Evolutionary conservation across 2,329 filamentous ascomycete genomes (phyloP), one percentile per base, ranked within the genome.

Genomic region (Paraconiothyrium brasiliense): DNA sequence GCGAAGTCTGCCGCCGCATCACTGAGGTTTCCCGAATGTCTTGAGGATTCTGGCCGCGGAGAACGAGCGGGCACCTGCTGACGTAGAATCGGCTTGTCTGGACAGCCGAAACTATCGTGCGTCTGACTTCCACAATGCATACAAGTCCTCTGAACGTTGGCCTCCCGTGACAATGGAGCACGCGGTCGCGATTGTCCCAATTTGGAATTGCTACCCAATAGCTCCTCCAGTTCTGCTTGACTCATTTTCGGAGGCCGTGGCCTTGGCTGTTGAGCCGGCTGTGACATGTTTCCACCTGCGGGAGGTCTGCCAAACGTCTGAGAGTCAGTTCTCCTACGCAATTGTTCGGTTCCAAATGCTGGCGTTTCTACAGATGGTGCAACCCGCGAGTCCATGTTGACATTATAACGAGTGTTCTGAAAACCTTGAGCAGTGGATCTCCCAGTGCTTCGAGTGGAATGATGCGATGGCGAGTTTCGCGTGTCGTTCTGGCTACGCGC

Each of bases 301-400:
- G 10, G 10, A 20, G 50, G 10, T 39, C 58, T 34, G 37, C 58
- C 51, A 22, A 60, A 54, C 4, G 57, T 16, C 11, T 64, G 69
- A 41, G 64, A 50, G 13, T 73, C 71, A 54, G 68, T 75, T 43
- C 67, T 74, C 54, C 70, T 70, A 52, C 71, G 68, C 54, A 78
- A 49, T 46, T 74, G 63, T 5, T 62, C 63, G 4, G 71, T 60
- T 16, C 68, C 67, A 51, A 76, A 77, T 47, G 66, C 63, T 35
- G 72, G 73, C 35, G 59, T 66, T 24, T 72, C 63, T 34, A 44
- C 13, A 11, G 74, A 57, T 1, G 68, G 68, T 16, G 73, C 54
- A 35, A 30, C 75, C 52, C 66, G 67, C 8, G 72, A 62, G 41
- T 72, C 69, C 70, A 76, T 75, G n/a, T 74, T 75, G 52, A 76